Evolutionary conservation across 2,329 filamentous ascomycete species (phyloP).

Genomic region (Polychaeton citri): DNA sequence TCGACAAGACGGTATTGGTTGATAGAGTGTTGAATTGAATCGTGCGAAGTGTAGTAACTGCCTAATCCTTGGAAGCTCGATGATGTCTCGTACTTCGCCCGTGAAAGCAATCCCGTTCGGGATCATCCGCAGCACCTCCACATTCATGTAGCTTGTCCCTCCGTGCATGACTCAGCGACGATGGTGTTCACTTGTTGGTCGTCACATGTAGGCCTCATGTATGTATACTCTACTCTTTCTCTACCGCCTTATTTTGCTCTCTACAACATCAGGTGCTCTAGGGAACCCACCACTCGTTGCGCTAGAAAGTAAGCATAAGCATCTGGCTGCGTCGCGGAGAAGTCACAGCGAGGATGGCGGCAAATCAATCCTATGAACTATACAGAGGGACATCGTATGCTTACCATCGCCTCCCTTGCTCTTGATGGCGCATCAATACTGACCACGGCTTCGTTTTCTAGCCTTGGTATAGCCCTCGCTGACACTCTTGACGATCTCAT

Average conservation of each 20-base stretch:
- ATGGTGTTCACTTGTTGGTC: too few species aligned
- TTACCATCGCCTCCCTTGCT: not conserved
- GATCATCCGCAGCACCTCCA: not conserved
- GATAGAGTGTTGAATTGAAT: too few species aligned
- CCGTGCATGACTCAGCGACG: not conserved
- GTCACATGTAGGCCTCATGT: too few species aligned
- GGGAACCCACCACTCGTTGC: too few species aligned
- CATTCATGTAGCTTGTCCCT: too few species aligned
- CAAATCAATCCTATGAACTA: constrained; percentile 67
- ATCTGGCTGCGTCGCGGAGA: too few species aligned
- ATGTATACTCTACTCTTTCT: too few species aligned
- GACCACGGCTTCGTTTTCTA: constrained; percentile 24
- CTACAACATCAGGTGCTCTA: too few species aligned
- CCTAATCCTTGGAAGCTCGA: not conserved
- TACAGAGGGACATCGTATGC: constrained; percentile 96
- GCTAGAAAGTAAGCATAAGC: too few species aligned
- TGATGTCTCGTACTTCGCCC: not conserved
- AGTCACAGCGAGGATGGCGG: constrained; percentile 38
- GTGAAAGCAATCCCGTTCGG: not conserved
- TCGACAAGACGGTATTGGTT: not conserved
- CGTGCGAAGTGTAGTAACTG: too few species aligned
- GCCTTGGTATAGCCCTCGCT: constrained; percentile 83
- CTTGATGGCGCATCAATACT: constrained; percentile 6
- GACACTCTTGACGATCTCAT: constrained; percentile 97
- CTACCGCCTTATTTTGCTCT: too few species aligned